phyloP scores from a whole-genome alignment of 768 basidiomycete species.

The Inosperma sp. region DNA sequence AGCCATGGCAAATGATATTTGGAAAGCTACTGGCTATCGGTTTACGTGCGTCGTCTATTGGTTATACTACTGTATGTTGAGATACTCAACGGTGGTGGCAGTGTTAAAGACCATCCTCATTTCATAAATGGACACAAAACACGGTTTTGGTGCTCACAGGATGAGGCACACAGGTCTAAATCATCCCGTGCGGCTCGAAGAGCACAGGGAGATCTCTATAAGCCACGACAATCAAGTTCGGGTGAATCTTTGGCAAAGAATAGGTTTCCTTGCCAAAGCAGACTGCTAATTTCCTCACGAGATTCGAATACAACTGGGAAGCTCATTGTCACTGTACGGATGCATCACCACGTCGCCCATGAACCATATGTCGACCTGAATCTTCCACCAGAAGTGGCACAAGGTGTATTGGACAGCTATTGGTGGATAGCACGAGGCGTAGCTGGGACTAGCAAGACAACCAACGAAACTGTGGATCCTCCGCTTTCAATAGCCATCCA shows the following conservation, averaged over 20 bases:
- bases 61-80: constrained; percentile 5
- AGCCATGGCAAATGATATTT: constrained; percentile 40
- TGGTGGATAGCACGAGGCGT: constrained; percentile 19
- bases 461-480: constrained; percentile 1
- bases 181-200: constrained; percentile 28
- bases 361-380: constrained; percentile 40
- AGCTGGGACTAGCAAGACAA: not conserved
- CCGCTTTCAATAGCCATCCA: not conserved
- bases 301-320: constrained; percentile 25
- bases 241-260: constrained; percentile 38
- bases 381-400: constrained; percentile 34
- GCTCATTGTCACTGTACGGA: constrained; percentile 36
- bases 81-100: constrained; percentile 15
- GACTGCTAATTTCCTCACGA: constrained; percentile 43
- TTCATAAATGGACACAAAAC: constrained; percentile 47
- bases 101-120: constrained; percentile 47
- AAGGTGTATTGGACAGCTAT: constrained; percentile 32
- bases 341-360: constrained; percentile 43
- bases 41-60: constrained; percentile 38
- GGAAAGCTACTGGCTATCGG: constrained; percentile 46
- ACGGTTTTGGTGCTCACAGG: constrained; percentile 49
- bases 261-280: constrained; percentile 42
- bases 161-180: constrained; percentile 42
- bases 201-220: constrained; percentile 24
- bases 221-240: constrained; percentile 34